Conservation (phyloP, 176 grass and related monocot species). For the Ampelocalamus luodianensis region DNA sequence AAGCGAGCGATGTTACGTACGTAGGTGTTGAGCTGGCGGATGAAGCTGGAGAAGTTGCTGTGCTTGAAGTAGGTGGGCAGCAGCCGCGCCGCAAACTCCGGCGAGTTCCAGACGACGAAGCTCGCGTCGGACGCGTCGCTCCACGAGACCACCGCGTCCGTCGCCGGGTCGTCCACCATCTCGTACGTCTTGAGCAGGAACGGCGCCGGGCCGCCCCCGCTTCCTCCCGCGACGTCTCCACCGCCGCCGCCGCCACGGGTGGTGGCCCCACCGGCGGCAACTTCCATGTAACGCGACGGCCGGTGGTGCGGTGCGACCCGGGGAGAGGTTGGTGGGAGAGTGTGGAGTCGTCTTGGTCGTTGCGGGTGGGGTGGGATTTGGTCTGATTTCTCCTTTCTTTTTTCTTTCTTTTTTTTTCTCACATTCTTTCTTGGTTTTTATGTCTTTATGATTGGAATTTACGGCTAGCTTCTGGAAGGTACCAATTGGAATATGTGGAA, state of each 20-base stretch:
- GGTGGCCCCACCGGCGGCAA: slow-evolving; percentile 3
- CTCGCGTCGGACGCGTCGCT: slow-evolving; percentile 60
- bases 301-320: neutral
- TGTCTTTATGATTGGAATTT: neutral
- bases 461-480: slow-evolving; percentile 12
- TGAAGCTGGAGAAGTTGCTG: slow-evolving; percentile 99
- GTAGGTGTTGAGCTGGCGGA: slow-evolving; percentile 99
- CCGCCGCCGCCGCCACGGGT: neutral
- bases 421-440: neutral
- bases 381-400: neutral
- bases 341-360: neutral
- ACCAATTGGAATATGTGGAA: neutral
- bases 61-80: slow-evolving; percentile 93
- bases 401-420: neutral
- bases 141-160: slow-evolving; percentile 82
- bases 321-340: neutral
- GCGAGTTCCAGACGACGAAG: slow-evolving; percentile 90
- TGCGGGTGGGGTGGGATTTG: neutral
- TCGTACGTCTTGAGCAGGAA: slow-evolving; percentile 96
- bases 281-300: slow-evolving; percentile 39
- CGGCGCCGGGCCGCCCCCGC: slow-evolving; percentile 71
- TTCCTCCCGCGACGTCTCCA: slow-evolving; percentile 20
- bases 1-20: slow-evolving; percentile 35
- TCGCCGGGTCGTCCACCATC: slow-evolving; percentile 89
- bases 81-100: slow-evolving; percentile 70